phyloP scores from a whole-genome alignment of 1,139 yeast genomes.

The Chernovozyma aurita region DNA sequence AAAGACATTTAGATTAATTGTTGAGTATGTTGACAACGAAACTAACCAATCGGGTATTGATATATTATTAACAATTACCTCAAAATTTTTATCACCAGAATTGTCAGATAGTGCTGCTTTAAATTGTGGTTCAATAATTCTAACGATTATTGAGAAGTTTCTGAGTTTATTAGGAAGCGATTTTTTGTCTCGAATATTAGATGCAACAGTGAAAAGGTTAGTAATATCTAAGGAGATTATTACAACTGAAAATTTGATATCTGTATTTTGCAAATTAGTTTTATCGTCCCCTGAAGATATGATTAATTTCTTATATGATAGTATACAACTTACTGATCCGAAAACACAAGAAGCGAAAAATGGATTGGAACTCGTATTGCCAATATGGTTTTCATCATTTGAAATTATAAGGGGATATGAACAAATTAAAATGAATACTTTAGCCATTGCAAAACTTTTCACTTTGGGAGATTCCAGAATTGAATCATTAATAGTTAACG shows the following conservation, averaged over 20 bases:
- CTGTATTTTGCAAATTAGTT: constrained; percentile 73
- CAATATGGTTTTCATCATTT: constrained; percentile 80
- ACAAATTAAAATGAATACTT: constrained; percentile 63
- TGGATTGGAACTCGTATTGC: constrained; percentile 49
- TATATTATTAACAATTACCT: constrained; percentile 55
- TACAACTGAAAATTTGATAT: constrained; percentile 70
- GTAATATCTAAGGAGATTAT: constrained; percentile 62
- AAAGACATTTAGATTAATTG: constrained; percentile 44
- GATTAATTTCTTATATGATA: constrained; percentile 49
- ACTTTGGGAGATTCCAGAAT: constrained; percentile 54
- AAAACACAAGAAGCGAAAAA: constrained; percentile 17
- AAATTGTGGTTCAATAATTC: constrained; percentile 65
- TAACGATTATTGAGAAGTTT: constrained; percentile 62
- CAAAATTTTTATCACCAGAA: constrained; percentile 66
- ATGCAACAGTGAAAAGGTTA: constrained; percentile 69
- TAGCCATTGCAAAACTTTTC: constrained; percentile 62
- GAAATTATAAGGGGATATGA: constrained; percentile 78
- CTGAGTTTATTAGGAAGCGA: constrained; percentile 43
- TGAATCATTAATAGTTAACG: constrained; percentile 57
- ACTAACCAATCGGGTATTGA: constrained; percentile 48
- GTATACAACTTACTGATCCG: constrained; percentile 31
- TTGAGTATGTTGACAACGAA: constrained; percentile 32
- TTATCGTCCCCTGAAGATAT: constrained; percentile 55
- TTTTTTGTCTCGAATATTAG: constrained; percentile 55
- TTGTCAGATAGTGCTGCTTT: constrained; percentile 78